phyloP scores from a whole-genome alignment of 441 rosid species.

The Erodium trifolium region DNA sequence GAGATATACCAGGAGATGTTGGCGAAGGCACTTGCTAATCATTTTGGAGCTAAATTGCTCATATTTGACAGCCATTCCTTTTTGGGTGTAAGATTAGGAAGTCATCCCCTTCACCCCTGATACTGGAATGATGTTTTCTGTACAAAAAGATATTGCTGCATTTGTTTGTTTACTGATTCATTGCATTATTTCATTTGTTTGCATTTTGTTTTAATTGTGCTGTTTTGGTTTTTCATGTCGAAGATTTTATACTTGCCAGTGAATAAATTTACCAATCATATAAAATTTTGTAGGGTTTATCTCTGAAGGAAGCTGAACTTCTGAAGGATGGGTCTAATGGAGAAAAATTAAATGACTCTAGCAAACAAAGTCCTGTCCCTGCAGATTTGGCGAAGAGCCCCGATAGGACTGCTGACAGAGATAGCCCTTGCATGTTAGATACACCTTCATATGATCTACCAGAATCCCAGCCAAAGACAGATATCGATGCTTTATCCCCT shows the following conservation, averaged over 20 bases:
- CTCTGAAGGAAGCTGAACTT: conserved; percentile 71
- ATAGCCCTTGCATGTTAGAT: conserved; percentile 40
- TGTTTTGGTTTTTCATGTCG: conserved; percentile 5
- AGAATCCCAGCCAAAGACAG: conserved; percentile 51
- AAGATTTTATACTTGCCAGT: conserved; percentile 15
- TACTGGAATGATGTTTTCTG: conserved; percentile 31
- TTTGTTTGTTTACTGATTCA: neutral
- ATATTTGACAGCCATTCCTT: conserved; percentile 26
- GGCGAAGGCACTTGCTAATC: conserved; percentile 83
- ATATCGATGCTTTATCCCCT: conserved; percentile 40
- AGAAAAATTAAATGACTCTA: conserved; percentile 45
- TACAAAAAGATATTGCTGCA: conserved; percentile 32
- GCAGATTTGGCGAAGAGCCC: conserved; percentile 24
- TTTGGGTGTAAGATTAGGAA: conserved; percentile 9
- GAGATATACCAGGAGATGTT: conserved; percentile 97
- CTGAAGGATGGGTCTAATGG: conserved; percentile 54
- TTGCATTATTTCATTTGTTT: neutral
- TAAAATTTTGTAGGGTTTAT: conserved; percentile 49
- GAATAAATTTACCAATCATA: conserved; percentile 21
- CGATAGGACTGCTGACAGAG: conserved; percentile 38
- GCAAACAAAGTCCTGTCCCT: conserved; percentile 36
- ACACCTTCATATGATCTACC: conserved; percentile 33
- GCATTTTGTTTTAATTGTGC: neutral
- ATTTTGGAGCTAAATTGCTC: conserved; percentile 71
- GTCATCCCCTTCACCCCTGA: conserved; percentile 3